Evolutionary conservation across 345 rosid species (phyloP).

Genomic region (Adansonia digitata): DNA sequence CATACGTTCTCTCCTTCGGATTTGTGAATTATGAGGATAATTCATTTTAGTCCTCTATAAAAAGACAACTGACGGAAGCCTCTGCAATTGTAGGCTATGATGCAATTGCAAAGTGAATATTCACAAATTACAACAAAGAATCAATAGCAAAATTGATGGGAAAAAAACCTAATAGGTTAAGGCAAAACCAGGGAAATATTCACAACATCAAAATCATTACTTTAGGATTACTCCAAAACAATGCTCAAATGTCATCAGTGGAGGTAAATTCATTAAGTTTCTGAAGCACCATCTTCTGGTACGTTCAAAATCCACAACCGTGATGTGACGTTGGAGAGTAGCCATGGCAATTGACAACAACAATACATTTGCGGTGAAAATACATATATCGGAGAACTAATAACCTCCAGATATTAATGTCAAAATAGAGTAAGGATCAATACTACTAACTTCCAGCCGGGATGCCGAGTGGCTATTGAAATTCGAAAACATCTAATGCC

Average conservation of each 20-base stretch:
- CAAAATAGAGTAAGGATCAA: not conserved
- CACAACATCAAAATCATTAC: not conserved
- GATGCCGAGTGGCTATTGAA: not conserved
- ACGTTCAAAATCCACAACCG: constrained; percentile 14
- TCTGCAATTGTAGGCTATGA: no score
- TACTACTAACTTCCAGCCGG: not conserved
- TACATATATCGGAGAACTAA: constrained; percentile 1
- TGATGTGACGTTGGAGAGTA: constrained; percentile 1
- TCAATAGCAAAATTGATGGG: no score
- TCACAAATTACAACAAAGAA: no score
- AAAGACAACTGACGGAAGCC: no score
- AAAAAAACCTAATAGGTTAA: no score
- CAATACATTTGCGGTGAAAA: not conserved
- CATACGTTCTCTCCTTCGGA: no score
- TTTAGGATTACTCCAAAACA: not conserved
- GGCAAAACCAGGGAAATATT: not conserved
- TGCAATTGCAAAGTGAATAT: no score
- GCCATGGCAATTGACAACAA: constrained; percentile 2
- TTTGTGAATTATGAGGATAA: no score
- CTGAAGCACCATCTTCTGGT: constrained; percentile 5
- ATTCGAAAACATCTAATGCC: constrained; percentile 31
- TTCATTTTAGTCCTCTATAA: no score
- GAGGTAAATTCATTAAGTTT: not conserved
- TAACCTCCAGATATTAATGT: no score
- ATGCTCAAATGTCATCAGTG: not conserved